Percentiles rank a stretch among this genome's conserved stretches.
Evolutionary conservation across 441 rosid species (phyloP).

Genomic region (Gossypium gossypioides): DNA sequence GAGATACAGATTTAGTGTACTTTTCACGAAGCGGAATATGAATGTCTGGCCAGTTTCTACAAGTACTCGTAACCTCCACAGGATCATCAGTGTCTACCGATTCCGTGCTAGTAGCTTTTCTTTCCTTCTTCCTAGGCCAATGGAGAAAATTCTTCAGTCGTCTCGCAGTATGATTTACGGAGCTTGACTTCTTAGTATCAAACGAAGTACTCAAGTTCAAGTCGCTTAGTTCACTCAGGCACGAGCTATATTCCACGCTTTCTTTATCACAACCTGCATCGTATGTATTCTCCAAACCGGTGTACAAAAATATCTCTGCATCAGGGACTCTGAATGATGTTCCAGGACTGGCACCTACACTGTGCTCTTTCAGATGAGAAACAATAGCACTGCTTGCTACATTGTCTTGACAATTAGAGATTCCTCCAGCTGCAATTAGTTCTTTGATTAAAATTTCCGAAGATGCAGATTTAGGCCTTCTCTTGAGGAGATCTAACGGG

Average conservation of each 20-base stretch:
- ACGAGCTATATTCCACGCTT: constrained; percentile 39
- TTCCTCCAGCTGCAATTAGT: constrained; percentile 73
- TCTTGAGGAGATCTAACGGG: constrained; percentile 69
- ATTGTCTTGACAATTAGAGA: constrained; percentile 33
- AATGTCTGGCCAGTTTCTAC: constrained; percentile 18
- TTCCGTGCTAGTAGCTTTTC: constrained; percentile 25
- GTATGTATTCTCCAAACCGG: constrained; percentile 33
- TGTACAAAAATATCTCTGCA: constrained; percentile 68
- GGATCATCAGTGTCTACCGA: constrained; percentile 23
- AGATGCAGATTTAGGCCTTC: constrained; percentile 51
- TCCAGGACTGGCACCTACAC: constrained; percentile 66
- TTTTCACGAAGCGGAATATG: constrained; percentile 62
- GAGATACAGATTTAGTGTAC: constrained; percentile 37
- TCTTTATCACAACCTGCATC: constrained; percentile 32
- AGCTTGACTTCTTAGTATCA: constrained; percentile 26
- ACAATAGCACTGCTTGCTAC: constrained; percentile 27
- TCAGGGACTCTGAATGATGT: constrained; percentile 75
- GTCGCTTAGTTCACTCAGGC: constrained; percentile 41
- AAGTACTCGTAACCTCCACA: constrained; percentile 14
- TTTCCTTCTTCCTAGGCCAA: constrained; percentile 51
- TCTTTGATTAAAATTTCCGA: constrained; percentile 69
- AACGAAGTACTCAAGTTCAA: constrained; percentile 16
- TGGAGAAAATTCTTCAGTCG: constrained; percentile 58
- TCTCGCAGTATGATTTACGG: constrained; percentile 38
- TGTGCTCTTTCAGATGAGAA: constrained; percentile 49